Evolutionary conservation across 176 grass and related monocot species (phyloP).

Genomic region (Triticum turgidum): DNA sequence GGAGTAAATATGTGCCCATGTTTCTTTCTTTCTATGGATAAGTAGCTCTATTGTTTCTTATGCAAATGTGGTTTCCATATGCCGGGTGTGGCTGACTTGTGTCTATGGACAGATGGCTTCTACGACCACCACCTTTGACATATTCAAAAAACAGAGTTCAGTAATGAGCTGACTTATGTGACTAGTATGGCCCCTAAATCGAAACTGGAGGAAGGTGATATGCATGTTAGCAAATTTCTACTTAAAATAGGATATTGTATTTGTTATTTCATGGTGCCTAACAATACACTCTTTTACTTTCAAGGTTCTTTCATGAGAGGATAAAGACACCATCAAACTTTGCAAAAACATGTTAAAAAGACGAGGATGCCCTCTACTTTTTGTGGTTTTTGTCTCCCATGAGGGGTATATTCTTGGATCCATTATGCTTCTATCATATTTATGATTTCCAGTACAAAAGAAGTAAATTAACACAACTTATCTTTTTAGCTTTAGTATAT

Average conservation of each 20-base stretch:
- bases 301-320: slow-evolving; percentile 72
- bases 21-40: no score
- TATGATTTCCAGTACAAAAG: neutral
- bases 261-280: neutral
- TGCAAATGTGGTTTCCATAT: no score
- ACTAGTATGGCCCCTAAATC: slow-evolving; percentile 61
- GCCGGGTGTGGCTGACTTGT: no score
- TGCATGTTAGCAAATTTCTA: slow-evolving; percentile 64
- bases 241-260: neutral
- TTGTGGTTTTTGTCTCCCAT: slow-evolving; percentile 68
- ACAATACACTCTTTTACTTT: slow-evolving; percentile 24
- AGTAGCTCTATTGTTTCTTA: no score
- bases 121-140: slow-evolving; percentile 38
- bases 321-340: slow-evolving; percentile 76
- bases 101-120: no score
- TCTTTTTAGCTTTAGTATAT: slow-evolving; percentile 74
- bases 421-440: slow-evolving; percentile 2
- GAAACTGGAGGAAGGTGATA: slow-evolving; percentile 77
- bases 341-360: slow-evolving; percentile 74
- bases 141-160: slow-evolving; percentile 62
- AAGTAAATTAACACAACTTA: slow-evolving; percentile 12
- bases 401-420: slow-evolving; percentile 61
- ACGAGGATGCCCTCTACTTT: slow-evolving; percentile 77
- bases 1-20: no score
- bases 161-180: slow-evolving; percentile 77